Conservation (phyloP, 106 monocot species). For the Dioscorea alata region DNA sequence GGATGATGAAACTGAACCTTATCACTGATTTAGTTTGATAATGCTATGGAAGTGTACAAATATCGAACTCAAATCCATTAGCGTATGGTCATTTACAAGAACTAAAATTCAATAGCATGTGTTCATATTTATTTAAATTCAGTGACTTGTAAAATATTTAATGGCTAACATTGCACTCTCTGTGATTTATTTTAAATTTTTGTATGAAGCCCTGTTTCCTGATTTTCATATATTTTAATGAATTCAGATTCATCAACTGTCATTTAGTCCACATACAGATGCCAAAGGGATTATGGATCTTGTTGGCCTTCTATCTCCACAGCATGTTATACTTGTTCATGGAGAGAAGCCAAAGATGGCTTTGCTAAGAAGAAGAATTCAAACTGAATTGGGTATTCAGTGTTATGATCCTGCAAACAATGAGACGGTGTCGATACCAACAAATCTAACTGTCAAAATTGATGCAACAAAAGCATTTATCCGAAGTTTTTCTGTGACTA, state of each 20-base stretch:
- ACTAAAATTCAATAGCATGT: too few relatives aligned
- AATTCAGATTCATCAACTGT: constrained; percentile 82
- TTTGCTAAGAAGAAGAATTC: constrained; percentile 60
- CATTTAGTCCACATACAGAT: constrained; percentile 97
- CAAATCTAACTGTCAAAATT: constrained; percentile 42
- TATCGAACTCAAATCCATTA: too few relatives aligned
- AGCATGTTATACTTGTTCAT: constrained; percentile 89
- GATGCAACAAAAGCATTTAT: constrained; percentile 51
- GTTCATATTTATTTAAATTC: too few relatives aligned
- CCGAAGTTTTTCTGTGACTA: constrained; percentile 13
- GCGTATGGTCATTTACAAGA: too few relatives aligned
- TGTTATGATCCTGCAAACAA: constrained; percentile 86
- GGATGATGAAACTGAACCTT: too few relatives aligned
- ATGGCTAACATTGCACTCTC: too few relatives aligned
- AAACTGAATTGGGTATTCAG: constrained; percentile 67
- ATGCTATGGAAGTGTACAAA: too few relatives aligned
- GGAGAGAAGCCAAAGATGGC: constrained; percentile 98
- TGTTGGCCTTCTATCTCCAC: constrained; percentile 64
- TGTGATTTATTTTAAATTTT: too few relatives aligned
- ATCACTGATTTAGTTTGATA: too few relatives aligned
- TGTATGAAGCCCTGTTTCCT: too few relatives aligned
- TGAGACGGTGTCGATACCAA: constrained; percentile 52
- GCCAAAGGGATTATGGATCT: constrained; percentile 99
- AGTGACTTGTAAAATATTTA: too few relatives aligned
- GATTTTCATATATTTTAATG: too few relatives aligned